Evolutionary conservation across 768 basidiomycete species (phyloP).

Genomic region (Rickenella mellea): DNA sequence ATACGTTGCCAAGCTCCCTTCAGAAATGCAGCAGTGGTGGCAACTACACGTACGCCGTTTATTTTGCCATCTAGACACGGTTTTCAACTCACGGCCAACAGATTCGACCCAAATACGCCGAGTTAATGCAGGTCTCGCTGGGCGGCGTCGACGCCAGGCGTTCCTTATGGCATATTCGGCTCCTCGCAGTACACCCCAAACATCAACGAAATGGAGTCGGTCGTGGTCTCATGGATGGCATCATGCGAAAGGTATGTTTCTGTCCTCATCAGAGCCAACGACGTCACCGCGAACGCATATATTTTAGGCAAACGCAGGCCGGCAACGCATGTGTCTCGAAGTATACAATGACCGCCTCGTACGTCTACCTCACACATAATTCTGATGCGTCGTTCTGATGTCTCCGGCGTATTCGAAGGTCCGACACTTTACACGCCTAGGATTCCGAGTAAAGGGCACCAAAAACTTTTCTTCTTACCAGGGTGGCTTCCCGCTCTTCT

Average conservation of each 20-base stretch:
- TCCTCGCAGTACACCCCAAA: conserved; percentile 11
- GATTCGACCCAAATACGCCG: conserved; percentile 10
- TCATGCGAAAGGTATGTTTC: conserved; percentile 8
- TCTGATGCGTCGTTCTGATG: not conserved
- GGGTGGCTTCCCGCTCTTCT: conserved; percentile 14
- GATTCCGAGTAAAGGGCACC: conserved; percentile 9
- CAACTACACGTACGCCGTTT: not conserved
- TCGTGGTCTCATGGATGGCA: conserved; percentile 5
- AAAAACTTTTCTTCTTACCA: conserved; percentile 12
- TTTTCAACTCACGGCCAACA: not conserved
- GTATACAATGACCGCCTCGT: not conserved
- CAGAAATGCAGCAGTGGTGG: not conserved
- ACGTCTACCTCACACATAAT: not conserved
- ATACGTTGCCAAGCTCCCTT: not conserved
- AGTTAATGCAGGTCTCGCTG: conserved; percentile 9
- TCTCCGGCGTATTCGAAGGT: conserved; percentile 4
- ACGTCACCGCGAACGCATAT: not conserved
- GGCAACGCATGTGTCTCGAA: not conserved
- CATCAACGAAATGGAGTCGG: conserved; percentile 9
- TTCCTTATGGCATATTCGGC: conserved; percentile 10
- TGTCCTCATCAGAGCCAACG: not conserved
- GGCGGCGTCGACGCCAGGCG: conserved; percentile 6
- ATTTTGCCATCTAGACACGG: not conserved
- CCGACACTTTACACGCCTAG: conserved; percentile 9
- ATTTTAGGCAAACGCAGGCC: not conserved